phyloP scores from a whole-genome alignment of 139 green algal genomes.

The Chlamydomonas sphaeroides region DNA sequence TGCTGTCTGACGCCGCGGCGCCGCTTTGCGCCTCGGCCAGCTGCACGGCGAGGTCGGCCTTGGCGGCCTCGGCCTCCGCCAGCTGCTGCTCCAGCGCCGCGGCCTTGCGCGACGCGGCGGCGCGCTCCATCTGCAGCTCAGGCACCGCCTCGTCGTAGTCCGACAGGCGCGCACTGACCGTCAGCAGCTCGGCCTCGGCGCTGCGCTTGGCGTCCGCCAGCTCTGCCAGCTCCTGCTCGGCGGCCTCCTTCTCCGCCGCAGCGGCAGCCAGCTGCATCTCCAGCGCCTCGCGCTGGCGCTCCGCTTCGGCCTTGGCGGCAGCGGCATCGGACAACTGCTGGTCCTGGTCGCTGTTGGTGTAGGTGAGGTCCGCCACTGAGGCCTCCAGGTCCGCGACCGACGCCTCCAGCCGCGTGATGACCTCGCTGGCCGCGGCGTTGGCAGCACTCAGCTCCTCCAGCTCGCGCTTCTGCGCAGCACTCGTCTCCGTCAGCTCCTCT shows the following conservation, averaged over 20 bases:
- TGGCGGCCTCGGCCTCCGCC: background rate
- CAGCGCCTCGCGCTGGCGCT: background rate
- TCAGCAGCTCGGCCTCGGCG: background rate
- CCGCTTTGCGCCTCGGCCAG: background rate
- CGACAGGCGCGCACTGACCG: background rate
- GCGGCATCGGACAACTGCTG: background rate
- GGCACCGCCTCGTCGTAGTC: background rate
- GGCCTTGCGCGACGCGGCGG: too few relatives aligned
- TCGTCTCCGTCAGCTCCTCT: background rate
- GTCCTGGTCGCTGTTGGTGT: background rate
- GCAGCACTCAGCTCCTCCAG: background rate
- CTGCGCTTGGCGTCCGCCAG: background rate
- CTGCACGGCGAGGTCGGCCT: background rate
- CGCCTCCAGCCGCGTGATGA: background rate
- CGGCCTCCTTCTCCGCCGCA: background rate
- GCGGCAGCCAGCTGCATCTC: background rate
- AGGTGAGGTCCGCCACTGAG: background rate
- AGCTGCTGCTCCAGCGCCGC: background rate
- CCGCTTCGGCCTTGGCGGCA: background rate
- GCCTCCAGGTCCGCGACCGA: background rate
- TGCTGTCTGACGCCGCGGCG: background rate
- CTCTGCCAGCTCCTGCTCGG: background rate
- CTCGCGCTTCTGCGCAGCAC: too few relatives aligned
- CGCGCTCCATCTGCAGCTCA: background rate
- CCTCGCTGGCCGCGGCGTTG: background rate